phyloP scores from a whole-genome alignment of 768 basidiomycete species.

The Boletellus ananiceps region DNA sequence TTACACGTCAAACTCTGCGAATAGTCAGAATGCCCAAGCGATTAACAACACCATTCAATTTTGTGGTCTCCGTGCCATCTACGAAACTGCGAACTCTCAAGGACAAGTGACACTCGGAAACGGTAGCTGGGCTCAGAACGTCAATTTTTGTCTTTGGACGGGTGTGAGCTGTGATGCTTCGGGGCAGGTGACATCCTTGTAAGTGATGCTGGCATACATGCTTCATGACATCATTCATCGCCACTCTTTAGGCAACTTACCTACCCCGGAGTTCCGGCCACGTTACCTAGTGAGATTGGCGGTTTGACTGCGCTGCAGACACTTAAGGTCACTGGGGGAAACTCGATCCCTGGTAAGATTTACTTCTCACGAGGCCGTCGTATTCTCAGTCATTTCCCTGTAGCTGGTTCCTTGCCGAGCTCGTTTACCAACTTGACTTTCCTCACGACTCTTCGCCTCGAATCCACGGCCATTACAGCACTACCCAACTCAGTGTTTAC shows the following conservation, averaged over 20 bases:
- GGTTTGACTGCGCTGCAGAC: conserved; percentile 36
- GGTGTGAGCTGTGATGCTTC: conserved; percentile 42
- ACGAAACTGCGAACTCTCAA: conserved; percentile 33
- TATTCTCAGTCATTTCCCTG: not conserved
- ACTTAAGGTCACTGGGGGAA: conserved; percentile 39
- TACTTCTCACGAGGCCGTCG: not conserved
- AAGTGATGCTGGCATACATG: conserved; percentile 14
- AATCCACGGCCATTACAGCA: conserved; percentile 37
- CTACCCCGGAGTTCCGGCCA: conserved; percentile 45
- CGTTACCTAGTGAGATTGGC: conserved; percentile 40
- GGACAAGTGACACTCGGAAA: conserved; percentile 39
- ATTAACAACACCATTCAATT: conserved; percentile 41
- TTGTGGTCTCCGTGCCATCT: conserved; percentile 43
- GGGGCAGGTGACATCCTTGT: conserved; percentile 41
- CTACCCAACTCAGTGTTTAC: conserved; percentile 33
- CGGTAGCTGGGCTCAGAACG: conserved; percentile 43
- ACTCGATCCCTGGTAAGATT: conserved; percentile 37
- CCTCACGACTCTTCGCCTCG: conserved; percentile 37
- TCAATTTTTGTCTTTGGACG: conserved; percentile 43
- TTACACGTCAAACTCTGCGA: conserved; percentile 25
- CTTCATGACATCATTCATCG: not conserved
- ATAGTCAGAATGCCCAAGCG: conserved; percentile 31
- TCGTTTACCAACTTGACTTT: conserved; percentile 35
- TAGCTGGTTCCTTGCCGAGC: conserved; percentile 40
- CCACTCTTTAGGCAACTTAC: conserved; percentile 31